Percentiles rank a stretch among this genome's conserved stretches.
Evolutionary conservation across 1,139 yeast genomes (phyloP).

Genomic region (Entelexis paramagnoliae): DNA sequence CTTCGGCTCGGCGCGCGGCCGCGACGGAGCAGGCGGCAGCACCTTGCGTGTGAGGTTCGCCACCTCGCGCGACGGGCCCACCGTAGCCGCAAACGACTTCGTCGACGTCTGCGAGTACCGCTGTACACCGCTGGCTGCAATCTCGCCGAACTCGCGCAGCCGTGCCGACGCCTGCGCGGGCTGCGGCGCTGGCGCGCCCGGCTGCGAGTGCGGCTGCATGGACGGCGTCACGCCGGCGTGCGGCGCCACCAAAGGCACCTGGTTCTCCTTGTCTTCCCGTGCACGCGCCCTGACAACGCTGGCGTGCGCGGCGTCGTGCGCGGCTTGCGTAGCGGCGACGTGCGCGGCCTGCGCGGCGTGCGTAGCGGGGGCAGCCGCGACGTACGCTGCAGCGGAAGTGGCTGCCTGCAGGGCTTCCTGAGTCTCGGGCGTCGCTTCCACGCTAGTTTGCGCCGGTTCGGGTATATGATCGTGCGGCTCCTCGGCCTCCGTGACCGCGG

Average conservation of each 20-base stretch:
- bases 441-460: not conserved
- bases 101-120: conserved; percentile 47
- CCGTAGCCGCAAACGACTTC: conserved; percentile 37
- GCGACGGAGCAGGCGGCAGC: conserved; percentile 23
- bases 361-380: too few species aligned
- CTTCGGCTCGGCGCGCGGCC: conserved; percentile 1
- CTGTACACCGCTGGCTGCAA: conserved; percentile 71
- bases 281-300: not conserved
- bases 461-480: not conserved
- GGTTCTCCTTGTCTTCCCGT: conserved; percentile 9
- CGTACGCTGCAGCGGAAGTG: too few species aligned
- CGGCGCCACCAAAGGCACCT: not conserved
- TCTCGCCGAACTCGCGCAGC: conserved; percentile 41
- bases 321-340: not conserved
- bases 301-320: not conserved
- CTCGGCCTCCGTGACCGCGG: too few species aligned
- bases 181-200: conserved; percentile 10
- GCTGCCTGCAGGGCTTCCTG: too few species aligned
- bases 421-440: too few species aligned
- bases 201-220: conserved; percentile 24
- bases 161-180: conserved; percentile 22
- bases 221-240: conserved; percentile 6
- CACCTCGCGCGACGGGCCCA: conserved; percentile 54
- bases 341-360: not conserved
- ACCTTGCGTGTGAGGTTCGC: conserved; percentile 48